phyloP scores from a whole-genome alignment of 768 basidiomycete species.

The Suillus ampliporus region DNA sequence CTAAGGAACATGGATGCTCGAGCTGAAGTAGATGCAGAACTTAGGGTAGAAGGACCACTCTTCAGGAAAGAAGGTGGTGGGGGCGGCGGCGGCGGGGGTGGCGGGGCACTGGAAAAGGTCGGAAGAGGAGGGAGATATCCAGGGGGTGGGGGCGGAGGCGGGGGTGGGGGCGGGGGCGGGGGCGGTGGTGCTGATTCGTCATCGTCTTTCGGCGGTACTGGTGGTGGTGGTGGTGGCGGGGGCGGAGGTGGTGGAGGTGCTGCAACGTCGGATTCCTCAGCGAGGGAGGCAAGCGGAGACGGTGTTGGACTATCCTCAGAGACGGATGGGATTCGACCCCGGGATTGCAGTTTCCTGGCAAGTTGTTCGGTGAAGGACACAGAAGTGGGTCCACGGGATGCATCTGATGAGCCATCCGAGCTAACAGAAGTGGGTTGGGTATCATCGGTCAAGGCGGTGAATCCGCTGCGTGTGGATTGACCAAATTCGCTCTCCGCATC shows the following conservation, averaged over 20 bases:
- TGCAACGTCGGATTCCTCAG: constrained; percentile 42
- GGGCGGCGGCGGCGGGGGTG: constrained; percentile 42
- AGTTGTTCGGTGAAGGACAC: constrained; percentile 68
- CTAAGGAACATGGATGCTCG: constrained; percentile 68
- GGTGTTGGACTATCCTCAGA: constrained; percentile 44
- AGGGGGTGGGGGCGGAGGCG: constrained; percentile 44
- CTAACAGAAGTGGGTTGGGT: constrained; percentile 62
- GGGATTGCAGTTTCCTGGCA: constrained; percentile 57
- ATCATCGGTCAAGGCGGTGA: constrained; percentile 50
- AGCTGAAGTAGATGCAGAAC: constrained; percentile 50
- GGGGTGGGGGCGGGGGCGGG: constrained; percentile 39
- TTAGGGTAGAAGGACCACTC: constrained; percentile 39
- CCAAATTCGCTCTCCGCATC: constrained; percentile 65
- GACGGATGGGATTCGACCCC: constrained; percentile 49
- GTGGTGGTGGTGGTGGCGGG: constrained; percentile 34
- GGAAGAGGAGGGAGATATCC: constrained; percentile 30
- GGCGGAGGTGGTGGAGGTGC: constrained; percentile 34
- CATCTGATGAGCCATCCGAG: constrained; percentile 49
- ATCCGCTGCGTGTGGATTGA: constrained; percentile 47
- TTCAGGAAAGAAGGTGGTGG: constrained; percentile 38
- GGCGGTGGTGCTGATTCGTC: constrained; percentile 29
- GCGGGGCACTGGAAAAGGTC: constrained; percentile 28
- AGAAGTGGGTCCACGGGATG: constrained; percentile 41
- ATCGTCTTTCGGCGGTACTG: constrained; percentile 24
- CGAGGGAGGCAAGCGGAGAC: constrained; percentile 42